Conservation (phyloP, 2,329 filamentous ascomycete species). For the Neoascochyta sp. region DNA sequence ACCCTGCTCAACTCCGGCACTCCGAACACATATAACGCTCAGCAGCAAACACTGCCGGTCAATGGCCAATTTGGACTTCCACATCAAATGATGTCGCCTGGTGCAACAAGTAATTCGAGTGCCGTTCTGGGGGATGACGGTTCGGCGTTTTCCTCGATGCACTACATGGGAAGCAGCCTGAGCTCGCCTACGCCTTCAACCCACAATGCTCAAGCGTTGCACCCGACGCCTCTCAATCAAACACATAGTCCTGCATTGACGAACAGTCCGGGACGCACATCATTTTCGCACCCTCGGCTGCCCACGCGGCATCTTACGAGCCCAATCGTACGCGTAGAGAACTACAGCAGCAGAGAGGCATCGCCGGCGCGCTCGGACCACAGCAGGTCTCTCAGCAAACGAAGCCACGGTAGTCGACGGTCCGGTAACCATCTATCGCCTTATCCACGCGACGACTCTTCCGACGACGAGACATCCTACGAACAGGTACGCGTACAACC, state of each 20-base stretch:
- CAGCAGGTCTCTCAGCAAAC: conserved; percentile 33
- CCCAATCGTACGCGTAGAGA: conserved; percentile 40
- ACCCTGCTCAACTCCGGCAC: conserved; percentile 24
- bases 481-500: conserved; percentile 16
- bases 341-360: conserved; percentile 35
- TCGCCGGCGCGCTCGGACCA: conserved; percentile 35
- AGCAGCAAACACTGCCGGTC: conserved; percentile 18
- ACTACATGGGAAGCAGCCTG: conserved; percentile 17
- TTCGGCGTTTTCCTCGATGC: conserved; percentile 15
- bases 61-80: conserved; percentile 23
- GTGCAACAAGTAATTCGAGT: conserved; percentile 36
- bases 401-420: conserved; percentile 33
- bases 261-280: conserved; percentile 32
- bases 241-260: conserved; percentile 39
- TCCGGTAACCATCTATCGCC: conserved; percentile 40
- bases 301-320: conserved; percentile 33
- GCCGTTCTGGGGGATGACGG: conserved; percentile 32
- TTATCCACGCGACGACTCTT: conserved; percentile 33
- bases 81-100: conserved; percentile 36
- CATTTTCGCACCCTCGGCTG: conserved; percentile 25
- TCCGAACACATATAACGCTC: conserved; percentile 31
- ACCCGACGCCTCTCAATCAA: conserved; percentile 33
- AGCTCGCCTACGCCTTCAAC: conserved; percentile 28
- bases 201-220: conserved; percentile 14
- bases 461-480: conserved; percentile 30